Evolutionary conservation across 805 yeast genomes (phyloP), one percentile per base, ranked within the genome.

Genomic region (Wickerhamiella spandovensis): DNA sequence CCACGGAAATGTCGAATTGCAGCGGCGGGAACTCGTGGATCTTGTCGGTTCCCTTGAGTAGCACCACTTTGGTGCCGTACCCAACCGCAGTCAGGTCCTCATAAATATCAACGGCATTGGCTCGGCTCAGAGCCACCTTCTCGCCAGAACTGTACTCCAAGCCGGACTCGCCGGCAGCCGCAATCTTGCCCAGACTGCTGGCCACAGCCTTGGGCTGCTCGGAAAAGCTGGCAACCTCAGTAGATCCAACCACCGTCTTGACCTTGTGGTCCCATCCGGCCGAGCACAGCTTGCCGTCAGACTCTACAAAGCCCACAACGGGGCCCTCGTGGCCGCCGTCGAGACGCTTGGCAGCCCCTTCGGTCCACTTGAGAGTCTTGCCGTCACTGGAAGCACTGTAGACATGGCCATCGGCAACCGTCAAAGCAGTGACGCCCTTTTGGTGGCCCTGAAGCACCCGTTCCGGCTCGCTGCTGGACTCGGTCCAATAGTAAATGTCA

Each of bases 221-320:
- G 25, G 65, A 67, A 23, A 58, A 38, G 12, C 70, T 69, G 21
- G 69, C 56, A 28, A 58, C 56, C 20, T 65, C 54, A 24, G 69
- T 71, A 8, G 64, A 51, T 15, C 68, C 61, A 2, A 58, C 62
- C 24, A 72, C 54, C 13, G 65, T 58, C 60, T 75, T 77, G 44
- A 88, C 59, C 13, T 77, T 77, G 61, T 86, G 95, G 66, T 90
- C 98, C 97, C 97, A 92, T 2, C 89, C 94, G 20, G 78, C 71
- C n/a, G 87, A 72, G 48, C 71, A 66, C 18, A 78, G 59, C 0
- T 64, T 59, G 0, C 62, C 64, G 12, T 61, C 59, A 5, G 55
- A 56, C 22, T 57, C 60, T 17, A 76, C 73, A 21, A 78, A 60
- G 2, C 81, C 79, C 32, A 77, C 78, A 44, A 90, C 74, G 54